Conservation (phyloP, 768 basidiomycete genomes). For the Lentinus tigrinus region DNA sequence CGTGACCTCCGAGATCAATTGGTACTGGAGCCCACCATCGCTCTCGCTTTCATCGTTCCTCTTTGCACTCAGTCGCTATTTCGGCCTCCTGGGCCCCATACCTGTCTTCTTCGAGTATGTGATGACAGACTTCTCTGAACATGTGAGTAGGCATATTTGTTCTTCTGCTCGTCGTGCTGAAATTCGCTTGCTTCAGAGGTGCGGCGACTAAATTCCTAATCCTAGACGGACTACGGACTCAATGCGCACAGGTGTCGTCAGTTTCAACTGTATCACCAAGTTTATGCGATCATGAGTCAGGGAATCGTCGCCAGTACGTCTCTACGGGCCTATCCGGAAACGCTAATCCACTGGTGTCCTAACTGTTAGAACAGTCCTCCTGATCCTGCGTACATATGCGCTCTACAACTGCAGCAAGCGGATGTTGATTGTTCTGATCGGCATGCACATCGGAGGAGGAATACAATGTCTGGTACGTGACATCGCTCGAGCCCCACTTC, state of each 20-base stretch:
- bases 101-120: conserved; percentile 20
- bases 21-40: conserved; percentile 38
- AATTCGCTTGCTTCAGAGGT: no score
- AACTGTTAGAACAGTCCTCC: conserved; percentile 10
- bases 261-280: conserved; percentile 8
- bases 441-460: conserved; percentile 6
- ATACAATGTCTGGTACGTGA: conserved; percentile 6
- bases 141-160: background rate
- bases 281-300: conserved; percentile 1
- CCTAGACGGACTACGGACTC: no score
- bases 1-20: conserved; percentile 38
- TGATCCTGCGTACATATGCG: conserved; percentile 25
- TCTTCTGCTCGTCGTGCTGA: background rate
- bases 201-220: no score
- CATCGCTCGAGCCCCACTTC: background rate
- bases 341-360: background rate
- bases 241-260: background rate
- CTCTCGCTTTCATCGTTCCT: conserved; percentile 16
- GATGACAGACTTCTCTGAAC: background rate
- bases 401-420: conserved; percentile 21
- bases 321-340: background rate
- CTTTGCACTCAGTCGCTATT: conserved; percentile 24
- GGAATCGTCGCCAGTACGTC: conserved; percentile 8
- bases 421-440: conserved; percentile 10
- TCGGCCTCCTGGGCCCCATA: conserved; percentile 21